Conservation (phyloP, 2,329 filamentous ascomycete genomes). For the Didymella glomerata region DNA sequence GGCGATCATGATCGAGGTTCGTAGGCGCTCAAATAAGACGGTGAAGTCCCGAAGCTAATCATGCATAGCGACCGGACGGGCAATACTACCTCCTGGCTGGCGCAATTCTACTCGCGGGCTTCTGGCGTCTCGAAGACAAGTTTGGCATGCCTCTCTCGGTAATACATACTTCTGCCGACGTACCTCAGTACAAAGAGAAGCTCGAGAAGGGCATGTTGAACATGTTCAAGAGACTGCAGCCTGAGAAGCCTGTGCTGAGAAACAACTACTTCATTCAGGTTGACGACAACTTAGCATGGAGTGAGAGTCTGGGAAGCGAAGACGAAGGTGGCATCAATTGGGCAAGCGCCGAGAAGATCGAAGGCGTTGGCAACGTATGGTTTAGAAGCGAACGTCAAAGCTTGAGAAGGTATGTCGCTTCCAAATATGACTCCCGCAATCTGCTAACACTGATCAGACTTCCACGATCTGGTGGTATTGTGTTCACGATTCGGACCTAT, state of each 20-base stretch:
- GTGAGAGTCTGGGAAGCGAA: slow-evolving; percentile 76
- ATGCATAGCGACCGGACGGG: slow-evolving; percentile 68
- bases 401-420: slow-evolving; percentile 60
- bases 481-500: slow-evolving; percentile 83
- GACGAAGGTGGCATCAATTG: slow-evolving; percentile 65
- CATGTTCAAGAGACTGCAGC: slow-evolving; percentile 77
- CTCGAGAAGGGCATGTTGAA: slow-evolving; percentile 81
- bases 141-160: slow-evolving; percentile 79
- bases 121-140: slow-evolving; percentile 85
- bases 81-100: slow-evolving; percentile 84
- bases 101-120: slow-evolving; percentile 77
- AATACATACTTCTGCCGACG: slow-evolving; percentile 80
- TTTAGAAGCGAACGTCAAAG: slow-evolving; percentile 81
- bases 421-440: background rate
- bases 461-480: slow-evolving; percentile 58
- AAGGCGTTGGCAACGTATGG: slow-evolving; percentile 74
- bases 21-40: background rate
- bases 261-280: slow-evolving; percentile 93
- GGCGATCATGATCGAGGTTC: slow-evolving; percentile 75
- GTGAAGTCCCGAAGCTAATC: background rate
- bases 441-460: slow-evolving; percentile 39
- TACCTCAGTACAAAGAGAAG: slow-evolving; percentile 75
- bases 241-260: slow-evolving; percentile 71
- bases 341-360: slow-evolving; percentile 70
- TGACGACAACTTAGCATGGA: slow-evolving; percentile 80